Evolutionary conservation across 108 stramenopile species (phyloP), one percentile per base, ranked within the genome.

Genomic region (Nannochloropsis salina): DNA sequence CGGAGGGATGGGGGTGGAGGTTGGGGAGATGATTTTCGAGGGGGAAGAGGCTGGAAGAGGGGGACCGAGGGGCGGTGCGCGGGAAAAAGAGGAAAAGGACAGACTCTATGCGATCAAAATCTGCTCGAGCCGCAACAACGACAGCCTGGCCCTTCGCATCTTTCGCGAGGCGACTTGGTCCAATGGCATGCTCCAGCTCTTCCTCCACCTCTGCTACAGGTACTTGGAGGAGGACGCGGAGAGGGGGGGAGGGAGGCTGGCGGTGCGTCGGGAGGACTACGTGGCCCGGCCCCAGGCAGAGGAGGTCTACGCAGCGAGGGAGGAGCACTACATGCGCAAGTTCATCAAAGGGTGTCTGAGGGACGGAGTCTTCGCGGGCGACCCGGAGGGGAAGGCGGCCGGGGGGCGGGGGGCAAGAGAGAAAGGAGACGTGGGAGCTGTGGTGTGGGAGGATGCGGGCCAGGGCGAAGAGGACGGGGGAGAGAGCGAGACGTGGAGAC

Each of bases 121-220:
- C 47, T 51, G 47, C 47, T 51, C 47, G 47, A 12, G 12, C 12
- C 10, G 15, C 12, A 51, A 51, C 15, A 51, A 51, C 47, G 47
- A 51, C 12, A 51, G 15, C 47, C 15, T 51, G 47, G 15, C 47
- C 47, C 47, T 51, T 51, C 47, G 47, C 47, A 51, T 51, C 47
- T 51, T 51, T 51, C 47, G 47, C 10, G 47, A 51, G 47, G 47
- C 47, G 10, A 51, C 47, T 51, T 51, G 47, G 47, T 12, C 47
- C 47, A 51, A 51, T 51, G 47, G 47, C 47, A 51, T 51, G 47
- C 47, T 51, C 47, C 47, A 51, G 47, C 47, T 51, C 47, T 51
- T 51, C 47, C 47, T 51, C 47, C 47, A 51, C 47, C 47, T 51
- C 47, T 51, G 47, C 47, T 51, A 51, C 47, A 15, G 47, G 12